Conservation (phyloP, 345 rosid species). For the Boechera stricta region DNA sequence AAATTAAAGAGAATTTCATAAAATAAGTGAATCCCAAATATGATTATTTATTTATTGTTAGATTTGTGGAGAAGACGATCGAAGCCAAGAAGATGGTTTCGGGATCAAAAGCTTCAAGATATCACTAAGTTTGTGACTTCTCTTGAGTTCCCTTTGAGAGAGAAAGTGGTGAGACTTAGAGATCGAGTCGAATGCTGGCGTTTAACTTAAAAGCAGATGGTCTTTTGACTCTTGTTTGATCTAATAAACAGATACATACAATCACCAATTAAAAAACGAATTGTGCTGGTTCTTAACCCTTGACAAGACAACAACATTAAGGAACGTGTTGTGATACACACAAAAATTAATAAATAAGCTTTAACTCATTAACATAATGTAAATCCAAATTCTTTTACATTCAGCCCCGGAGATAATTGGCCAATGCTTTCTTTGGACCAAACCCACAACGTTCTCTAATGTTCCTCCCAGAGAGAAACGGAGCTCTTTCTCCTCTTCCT, state of each 20-base stretch:
- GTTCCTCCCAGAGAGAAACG: slow-evolving; percentile 62
- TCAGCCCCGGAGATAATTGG: slow-evolving; percentile 72
- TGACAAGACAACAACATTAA: slow-evolving; percentile 1
- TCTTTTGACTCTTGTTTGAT: neutral
- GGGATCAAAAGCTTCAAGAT: neutral
- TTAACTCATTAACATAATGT: slow-evolving; percentile 16
- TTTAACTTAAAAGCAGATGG: neutral
- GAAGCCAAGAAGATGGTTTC: no score
- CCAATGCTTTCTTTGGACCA: slow-evolving; percentile 82
- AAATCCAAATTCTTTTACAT: neutral
- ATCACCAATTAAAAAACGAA: neutral
- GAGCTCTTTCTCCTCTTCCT: slow-evolving; percentile 78
- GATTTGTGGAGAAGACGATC: no score
- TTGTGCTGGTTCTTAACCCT: neutral
- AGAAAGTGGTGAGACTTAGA: neutral
- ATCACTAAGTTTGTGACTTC: neutral
- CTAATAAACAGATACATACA: neutral
- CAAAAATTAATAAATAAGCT: slow-evolving; percentile 5
- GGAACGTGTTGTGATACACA: neutral
- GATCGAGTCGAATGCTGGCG: neutral
- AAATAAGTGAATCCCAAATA: no score
- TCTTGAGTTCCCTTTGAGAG: no score
- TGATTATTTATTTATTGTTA: no score
- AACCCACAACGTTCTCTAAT: slow-evolving; percentile 77
- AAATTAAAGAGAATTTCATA: no score